Percentiles rank a stretch among this genome's conserved stretches.
Conservation (phyloP, 2,329 filamentous ascomycete species). For the Neonectria punicea region DNA sequence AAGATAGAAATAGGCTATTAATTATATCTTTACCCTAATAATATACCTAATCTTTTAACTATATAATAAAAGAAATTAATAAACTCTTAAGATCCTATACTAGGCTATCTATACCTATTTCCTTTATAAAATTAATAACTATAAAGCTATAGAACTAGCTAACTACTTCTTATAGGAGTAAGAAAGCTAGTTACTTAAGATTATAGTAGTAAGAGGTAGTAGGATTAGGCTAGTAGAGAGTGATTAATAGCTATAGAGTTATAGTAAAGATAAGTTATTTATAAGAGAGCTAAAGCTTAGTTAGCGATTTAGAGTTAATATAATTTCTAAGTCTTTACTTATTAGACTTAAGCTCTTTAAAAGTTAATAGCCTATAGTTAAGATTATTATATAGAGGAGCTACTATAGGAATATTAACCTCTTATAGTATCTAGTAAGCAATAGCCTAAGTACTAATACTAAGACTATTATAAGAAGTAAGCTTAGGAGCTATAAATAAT, state of each 20-base stretch:
- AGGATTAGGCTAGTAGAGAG: background rate
- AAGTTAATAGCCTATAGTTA: conserved; percentile 7
- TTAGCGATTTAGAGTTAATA: background rate
- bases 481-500: conserved; percentile 3
- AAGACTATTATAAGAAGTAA: conserved; percentile 9
- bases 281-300: conserved; percentile 7
- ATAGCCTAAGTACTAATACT: conserved; percentile 6
- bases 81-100: background rate
- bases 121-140: conserved; percentile 4
- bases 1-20: background rate
- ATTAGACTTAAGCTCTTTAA: background rate
- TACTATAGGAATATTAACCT: conserved; percentile 7
- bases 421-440: conserved; percentile 16
- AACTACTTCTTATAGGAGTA: conserved; percentile 1
- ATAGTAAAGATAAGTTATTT: conserved; percentile 5
- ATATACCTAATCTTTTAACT: background rate
- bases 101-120: background rate
- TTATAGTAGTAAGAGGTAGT: background rate
- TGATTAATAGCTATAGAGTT: background rate
- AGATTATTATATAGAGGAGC: conserved; percentile 16
- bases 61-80: background rate
- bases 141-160: background rate
- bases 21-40: background rate
- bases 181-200: background rate
- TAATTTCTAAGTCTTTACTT: conserved; percentile 3